Percentiles rank a stretch among this genome's conserved stretches.
Evolutionary conservation across 371 early-diverging fungal genomes (phyloP).

Genomic region (Apophysomyces trapeziformis): DNA sequence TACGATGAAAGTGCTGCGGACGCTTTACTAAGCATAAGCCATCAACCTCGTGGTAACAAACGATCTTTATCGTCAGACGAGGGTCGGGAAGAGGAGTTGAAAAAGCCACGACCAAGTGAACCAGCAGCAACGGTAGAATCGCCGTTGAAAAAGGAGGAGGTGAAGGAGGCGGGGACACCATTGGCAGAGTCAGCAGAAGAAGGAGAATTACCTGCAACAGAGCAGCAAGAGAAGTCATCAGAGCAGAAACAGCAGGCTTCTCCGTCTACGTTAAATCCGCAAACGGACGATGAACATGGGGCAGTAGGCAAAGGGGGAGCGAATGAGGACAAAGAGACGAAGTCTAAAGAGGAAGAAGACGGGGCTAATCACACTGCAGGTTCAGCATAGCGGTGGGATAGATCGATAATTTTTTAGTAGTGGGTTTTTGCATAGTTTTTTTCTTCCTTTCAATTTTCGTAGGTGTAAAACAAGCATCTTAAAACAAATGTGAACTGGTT

Average conservation of each 20-base stretch:
- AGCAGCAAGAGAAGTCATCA: neutral
- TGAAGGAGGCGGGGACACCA: neutral
- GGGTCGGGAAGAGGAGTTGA: constrained; percentile 11
- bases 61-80: constrained; percentile 20
- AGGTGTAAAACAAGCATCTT: constrained; percentile 8
- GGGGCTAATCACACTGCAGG: constrained; percentile 9
- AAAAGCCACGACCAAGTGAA: constrained; percentile 16
- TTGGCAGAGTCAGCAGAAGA: constrained; percentile 1
- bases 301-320: neutral
- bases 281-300: neutral
- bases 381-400: constrained; percentile 8
- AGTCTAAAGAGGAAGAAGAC: constrained; percentile 1
- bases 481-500: constrained; percentile 10
- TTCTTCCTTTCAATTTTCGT: neutral
- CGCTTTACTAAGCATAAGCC: constrained; percentile 28
- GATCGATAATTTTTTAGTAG: constrained; percentile 5
- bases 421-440: constrained; percentile 1
- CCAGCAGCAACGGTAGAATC: neutral
- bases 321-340: neutral
- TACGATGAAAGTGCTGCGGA: constrained; percentile 30
- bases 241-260: neutral
- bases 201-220: constrained; percentile 3
- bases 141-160: constrained; percentile 2
- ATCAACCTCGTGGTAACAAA: constrained; percentile 18
- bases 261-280: neutral